Conservation (phyloP, 2,329 filamentous ascomycete species). For the Verticillium isaacii region DNA sequence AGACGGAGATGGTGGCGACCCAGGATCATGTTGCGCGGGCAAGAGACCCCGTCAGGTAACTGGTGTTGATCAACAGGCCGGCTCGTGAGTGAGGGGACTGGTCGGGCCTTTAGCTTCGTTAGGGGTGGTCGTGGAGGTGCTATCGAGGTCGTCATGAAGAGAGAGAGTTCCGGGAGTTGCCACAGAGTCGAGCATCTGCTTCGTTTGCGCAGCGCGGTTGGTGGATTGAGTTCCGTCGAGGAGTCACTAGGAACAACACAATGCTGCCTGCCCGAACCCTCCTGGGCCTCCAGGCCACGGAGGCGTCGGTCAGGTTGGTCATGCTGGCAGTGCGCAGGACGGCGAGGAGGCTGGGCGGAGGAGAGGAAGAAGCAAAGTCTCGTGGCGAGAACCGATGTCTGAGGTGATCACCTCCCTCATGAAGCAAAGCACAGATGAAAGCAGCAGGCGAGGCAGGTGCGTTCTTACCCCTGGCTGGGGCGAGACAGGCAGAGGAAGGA, state of each 20-base stretch:
- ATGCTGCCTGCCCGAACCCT: background rate
- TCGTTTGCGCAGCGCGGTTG: background rate
- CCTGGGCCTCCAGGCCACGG: background rate
- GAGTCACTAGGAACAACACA: background rate
- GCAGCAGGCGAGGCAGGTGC: background rate
- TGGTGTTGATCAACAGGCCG: background rate
- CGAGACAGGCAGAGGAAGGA: background rate
- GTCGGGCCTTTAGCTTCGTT: background rate
- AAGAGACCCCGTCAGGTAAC: background rate
- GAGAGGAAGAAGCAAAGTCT: background rate
- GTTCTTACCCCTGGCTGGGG: background rate
- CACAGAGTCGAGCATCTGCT: background rate
- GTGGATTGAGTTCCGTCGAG: background rate
- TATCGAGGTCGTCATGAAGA: background rate
- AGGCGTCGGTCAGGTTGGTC: background rate
- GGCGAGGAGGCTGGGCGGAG: background rate
- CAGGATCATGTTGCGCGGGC: background rate
- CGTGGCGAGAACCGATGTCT: background rate
- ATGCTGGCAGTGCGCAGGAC: background rate
- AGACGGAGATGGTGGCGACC: background rate
- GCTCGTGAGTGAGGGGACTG: background rate
- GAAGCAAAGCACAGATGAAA: background rate
- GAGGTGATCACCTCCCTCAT: background rate
- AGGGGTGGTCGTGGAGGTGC: background rate
- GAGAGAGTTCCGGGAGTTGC: background rate